These are phyloP conservation scores for Monosporascus sp. DNA, from an alignment of 2,329 filamentous ascomycete species.

Conservation along the genomic window DNA sequence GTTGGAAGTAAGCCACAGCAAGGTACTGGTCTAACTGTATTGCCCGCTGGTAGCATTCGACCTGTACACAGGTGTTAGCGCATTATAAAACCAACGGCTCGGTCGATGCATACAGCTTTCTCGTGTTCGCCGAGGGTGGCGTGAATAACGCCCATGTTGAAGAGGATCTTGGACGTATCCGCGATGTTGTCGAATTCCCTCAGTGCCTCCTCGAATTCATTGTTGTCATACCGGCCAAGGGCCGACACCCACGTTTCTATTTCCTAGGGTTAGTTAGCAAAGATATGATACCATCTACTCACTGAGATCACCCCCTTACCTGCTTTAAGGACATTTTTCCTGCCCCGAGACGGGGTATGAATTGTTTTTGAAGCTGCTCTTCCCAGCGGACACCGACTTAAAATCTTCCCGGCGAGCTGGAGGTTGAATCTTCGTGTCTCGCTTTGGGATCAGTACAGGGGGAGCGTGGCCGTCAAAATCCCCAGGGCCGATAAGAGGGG, in stretches of 20 bases:
- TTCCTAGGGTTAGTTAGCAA: conserved; percentile 55
- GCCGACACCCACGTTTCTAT: conserved; percentile 98
- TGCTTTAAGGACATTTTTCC: conserved; percentile 29
- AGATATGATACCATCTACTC: not conserved
- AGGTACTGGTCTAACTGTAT: conserved; percentile 90
- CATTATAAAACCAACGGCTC: conserved; percentile 5
- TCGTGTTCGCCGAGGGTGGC: conserved; percentile 94
- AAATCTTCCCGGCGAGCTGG: conserved; percentile 14
- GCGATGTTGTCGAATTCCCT: conserved; percentile 78
- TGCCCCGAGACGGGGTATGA: conserved; percentile 11
- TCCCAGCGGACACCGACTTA: conserved; percentile 21
- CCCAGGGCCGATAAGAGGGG: not conserved
- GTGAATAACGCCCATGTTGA: conserved; percentile 97
- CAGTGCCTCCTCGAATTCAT: conserved; percentile 89
- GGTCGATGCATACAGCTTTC: conserved; percentile 67
- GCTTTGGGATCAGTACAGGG: conserved; percentile 8
- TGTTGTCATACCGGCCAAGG: conserved; percentile 88
- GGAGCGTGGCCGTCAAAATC: conserved; percentile 3
- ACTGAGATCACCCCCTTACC: conserved; percentile 13
- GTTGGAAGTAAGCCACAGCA: conserved; percentile 95
- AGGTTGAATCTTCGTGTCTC: conserved; percentile 4
- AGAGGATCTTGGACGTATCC: conserved; percentile 96
- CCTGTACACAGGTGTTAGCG: conserved; percentile 44
- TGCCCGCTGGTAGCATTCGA: conserved; percentile 90
- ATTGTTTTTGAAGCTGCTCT: conserved; percentile 17